Evolutionary conservation across 805 yeast genomes (phyloP).

Genomic region (Metschnikowia cerradonensis): DNA sequence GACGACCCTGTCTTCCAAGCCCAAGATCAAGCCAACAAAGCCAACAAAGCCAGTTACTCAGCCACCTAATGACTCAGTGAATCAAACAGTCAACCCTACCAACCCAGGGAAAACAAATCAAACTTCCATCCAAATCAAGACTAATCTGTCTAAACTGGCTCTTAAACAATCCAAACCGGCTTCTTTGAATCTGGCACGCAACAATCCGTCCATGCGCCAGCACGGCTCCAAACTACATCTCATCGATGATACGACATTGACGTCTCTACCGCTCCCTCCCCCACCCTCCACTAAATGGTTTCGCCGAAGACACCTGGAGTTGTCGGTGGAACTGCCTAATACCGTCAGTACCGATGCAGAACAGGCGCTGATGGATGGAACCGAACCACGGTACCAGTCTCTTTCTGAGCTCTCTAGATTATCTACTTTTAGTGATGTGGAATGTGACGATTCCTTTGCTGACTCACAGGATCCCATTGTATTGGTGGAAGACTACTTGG

Average conservation of each 20-base stretch:
- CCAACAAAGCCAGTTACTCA: no score
- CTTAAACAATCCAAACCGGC: not conserved
- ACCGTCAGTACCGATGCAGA: not conserved
- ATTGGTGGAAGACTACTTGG: slow-evolving; percentile 54
- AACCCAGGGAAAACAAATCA: no score
- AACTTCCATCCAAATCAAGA: no score
- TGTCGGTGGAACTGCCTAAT: not conserved
- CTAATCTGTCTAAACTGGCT: not conserved
- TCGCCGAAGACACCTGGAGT: slow-evolving; percentile 7
- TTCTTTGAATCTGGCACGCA: not conserved
- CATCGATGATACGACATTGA: slow-evolving; percentile 44
- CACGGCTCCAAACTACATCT: slow-evolving; percentile 41
- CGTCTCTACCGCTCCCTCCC: slow-evolving; percentile 52
- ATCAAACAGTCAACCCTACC: no score
- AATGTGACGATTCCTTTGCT: slow-evolving; percentile 16
- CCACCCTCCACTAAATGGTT: slow-evolving; percentile 29
- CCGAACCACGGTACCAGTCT: not conserved
- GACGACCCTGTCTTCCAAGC: no score
- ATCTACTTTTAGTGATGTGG: slow-evolving; percentile 3
- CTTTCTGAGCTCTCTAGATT: not conserved
- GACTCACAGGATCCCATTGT: slow-evolving; percentile 40
- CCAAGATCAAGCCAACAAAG: not conserved
- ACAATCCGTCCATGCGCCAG: slow-evolving; percentile 18
- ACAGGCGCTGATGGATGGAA: not conserved
- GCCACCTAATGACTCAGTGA: no score